Conservation (phyloP, 139 green algal species). For the Eudorina sp. region DNA sequence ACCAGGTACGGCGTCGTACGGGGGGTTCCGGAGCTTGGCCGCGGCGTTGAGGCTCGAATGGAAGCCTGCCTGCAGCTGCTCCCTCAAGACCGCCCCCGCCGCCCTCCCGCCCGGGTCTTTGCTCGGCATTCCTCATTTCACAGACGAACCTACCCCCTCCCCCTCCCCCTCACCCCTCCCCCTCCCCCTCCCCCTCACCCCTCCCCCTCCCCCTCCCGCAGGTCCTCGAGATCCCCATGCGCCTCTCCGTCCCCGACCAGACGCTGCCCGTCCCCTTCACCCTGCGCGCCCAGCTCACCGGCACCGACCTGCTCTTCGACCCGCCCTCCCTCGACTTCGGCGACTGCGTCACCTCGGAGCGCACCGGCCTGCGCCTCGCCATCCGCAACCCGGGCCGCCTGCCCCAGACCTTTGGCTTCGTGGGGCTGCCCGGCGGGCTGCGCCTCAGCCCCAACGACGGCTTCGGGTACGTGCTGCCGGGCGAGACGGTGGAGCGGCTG, state of each 20-base stretch:
- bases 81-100: conserved; percentile 60
- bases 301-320: conserved; percentile 66
- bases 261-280: conserved; percentile 66
- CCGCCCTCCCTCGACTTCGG: conserved; percentile 71
- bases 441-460: conserved; percentile 63
- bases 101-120: conserved; percentile 50
- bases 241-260: conserved; percentile 69
- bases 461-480: conserved; percentile 73
- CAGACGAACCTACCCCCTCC: conserved; percentile 52
- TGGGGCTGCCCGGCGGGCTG: conserved; percentile 60
- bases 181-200: conserved; percentile 55
- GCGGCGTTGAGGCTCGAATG: too few relatives aligned
- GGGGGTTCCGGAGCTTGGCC: too few relatives aligned
- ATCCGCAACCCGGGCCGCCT: conserved; percentile 71
- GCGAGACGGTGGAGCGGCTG: conserved; percentile 58
- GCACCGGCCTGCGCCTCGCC: conserved; percentile 58
- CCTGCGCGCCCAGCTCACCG: conserved; percentile 68
- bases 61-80: too few relatives aligned
- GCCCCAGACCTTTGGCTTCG: conserved; percentile 74
- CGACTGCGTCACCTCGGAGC: conserved; percentile 64
- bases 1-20: conserved; percentile 60
- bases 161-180: conserved; percentile 54
- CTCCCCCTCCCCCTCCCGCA: conserved; percentile 6
- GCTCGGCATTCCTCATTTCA: conserved; percentile 47
- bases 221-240: conserved; percentile 67